phyloP scores from a whole-genome alignment of 1,284 basidiomycete species.

The Pisolithus thermaeus region DNA sequence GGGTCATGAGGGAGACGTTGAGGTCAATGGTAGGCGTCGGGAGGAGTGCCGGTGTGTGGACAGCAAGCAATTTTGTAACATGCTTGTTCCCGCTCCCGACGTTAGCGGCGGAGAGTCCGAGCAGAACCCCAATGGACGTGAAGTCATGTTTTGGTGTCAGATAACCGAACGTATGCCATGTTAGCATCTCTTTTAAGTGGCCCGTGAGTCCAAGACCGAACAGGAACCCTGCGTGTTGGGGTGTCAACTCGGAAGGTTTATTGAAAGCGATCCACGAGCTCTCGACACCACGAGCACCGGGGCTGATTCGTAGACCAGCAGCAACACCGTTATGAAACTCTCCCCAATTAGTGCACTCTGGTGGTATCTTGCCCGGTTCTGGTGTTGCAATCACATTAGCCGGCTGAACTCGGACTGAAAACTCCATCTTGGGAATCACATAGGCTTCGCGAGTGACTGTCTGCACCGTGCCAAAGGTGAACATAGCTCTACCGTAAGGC shows the following conservation, averaged over 20 bases:
- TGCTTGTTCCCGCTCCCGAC: conserved; percentile 84
- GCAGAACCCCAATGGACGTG: conserved; percentile 88
- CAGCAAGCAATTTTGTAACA: conserved; percentile 86
- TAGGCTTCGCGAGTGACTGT: conserved; percentile 73
- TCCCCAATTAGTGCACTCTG: conserved; percentile 82
- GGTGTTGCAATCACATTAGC: conserved; percentile 58
- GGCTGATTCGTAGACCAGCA: conserved; percentile 78
- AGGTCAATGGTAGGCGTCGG: conserved; percentile 85
- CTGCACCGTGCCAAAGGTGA: conserved; percentile 74
- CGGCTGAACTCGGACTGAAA: conserved; percentile 67
- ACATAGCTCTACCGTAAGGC: conserved; percentile 83
- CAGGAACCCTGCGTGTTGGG: conserved; percentile 93
- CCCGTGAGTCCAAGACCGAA: conserved; percentile 90
- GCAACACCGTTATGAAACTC: conserved; percentile 98
- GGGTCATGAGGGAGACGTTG: conserved; percentile 85
- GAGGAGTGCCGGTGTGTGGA: conserved; percentile 89
- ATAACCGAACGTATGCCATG: conserved; percentile 88
- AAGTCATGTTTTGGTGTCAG: conserved; percentile 93
- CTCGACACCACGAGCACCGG: conserved; percentile 73
- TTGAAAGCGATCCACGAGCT: conserved; percentile 95
- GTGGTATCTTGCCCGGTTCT: conserved; percentile 58
- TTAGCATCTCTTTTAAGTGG: conserved; percentile 82
- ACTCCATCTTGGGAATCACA: conserved; percentile 76
- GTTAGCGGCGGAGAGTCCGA: conserved; percentile 91
- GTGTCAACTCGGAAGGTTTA: conserved; percentile 78